Evolutionary conservation across 768 basidiomycete genomes (phyloP).

Genomic region (Psilocybe subaeruginosa): DNA sequence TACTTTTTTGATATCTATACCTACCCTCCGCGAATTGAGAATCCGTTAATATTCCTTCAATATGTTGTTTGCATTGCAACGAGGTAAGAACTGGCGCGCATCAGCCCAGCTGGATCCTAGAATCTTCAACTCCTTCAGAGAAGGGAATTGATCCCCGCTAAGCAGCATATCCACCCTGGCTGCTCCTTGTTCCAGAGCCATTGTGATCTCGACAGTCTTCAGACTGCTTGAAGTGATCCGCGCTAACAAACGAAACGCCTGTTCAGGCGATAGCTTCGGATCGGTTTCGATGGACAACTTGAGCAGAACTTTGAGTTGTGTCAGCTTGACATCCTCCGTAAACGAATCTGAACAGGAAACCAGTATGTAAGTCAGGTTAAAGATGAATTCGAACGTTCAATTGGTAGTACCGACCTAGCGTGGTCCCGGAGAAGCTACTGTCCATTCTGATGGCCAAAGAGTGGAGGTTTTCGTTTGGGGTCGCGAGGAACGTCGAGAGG

Average conservation of each 20-base stretch:
- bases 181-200: slow-evolving; percentile 17
- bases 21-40: neutral
- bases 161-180: slow-evolving; percentile 19
- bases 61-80: slow-evolving; percentile 19
- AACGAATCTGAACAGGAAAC: slow-evolving; percentile 13
- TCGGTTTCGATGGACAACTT: slow-evolving; percentile 11
- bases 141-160: slow-evolving; percentile 7
- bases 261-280: slow-evolving; percentile 13
- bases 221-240: slow-evolving; percentile 9
- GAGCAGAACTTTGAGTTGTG: slow-evolving; percentile 13
- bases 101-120: slow-evolving; percentile 16
- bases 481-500: slow-evolving; percentile 14
- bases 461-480: slow-evolving; percentile 15
- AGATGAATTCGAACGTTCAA: slow-evolving; percentile 4
- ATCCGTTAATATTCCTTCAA: slow-evolving; percentile 5
- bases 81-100: slow-evolving; percentile 20
- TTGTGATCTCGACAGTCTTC: slow-evolving; percentile 11
- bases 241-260: slow-evolving; percentile 11
- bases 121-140: slow-evolving; percentile 12
- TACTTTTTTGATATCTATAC: neutral
- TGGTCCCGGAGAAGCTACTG: slow-evolving; percentile 20
- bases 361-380: slow-evolving; percentile 1
- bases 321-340: slow-evolving; percentile 10
- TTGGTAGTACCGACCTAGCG: slow-evolving; percentile 20
- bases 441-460: slow-evolving; percentile 22